Percentiles rank a stretch among this genome's conserved stretches.
These are phyloP conservation scores for Hydnomerulius pinastri DNA, from an alignment of 768 basidiomycete genomes.

Conservation along the genomic window DNA sequence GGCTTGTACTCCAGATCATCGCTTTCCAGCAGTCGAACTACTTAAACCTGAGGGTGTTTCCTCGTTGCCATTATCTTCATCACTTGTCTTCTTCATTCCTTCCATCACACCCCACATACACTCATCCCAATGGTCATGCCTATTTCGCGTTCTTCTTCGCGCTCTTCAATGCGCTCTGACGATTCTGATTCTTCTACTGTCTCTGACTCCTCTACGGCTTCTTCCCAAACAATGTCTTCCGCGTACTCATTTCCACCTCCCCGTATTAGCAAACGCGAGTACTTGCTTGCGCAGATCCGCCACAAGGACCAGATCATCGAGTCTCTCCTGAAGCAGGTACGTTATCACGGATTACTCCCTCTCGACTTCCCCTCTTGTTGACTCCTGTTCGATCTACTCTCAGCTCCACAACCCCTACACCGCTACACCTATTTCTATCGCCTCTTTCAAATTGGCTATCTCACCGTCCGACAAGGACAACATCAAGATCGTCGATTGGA, in stretches of 20 bases:
- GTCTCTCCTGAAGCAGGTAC: slow-evolving; percentile 78
- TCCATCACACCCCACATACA: neutral
- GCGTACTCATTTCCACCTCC: slow-evolving; percentile 30
- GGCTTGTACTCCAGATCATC: neutral
- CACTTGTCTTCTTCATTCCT: neutral
- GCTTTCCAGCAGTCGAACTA: slow-evolving; percentile 11
- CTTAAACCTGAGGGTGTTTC: slow-evolving; percentile 15
- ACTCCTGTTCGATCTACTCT: neutral
- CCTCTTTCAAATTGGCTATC: slow-evolving; percentile 76
- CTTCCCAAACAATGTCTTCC: slow-evolving; percentile 42
- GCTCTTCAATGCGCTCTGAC: slow-evolving; percentile 20
- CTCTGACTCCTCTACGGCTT: slow-evolving; percentile 32
- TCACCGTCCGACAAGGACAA: slow-evolving; percentile 75
- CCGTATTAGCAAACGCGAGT: slow-evolving; percentile 74
- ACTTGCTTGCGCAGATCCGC: slow-evolving; percentile 79
- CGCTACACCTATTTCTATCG: slow-evolving; percentile 77
- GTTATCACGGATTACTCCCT: slow-evolving; percentile 8
- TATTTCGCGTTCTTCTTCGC: slow-evolving; percentile 22
- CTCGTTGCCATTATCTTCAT: neutral
- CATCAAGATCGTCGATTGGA: slow-evolving; percentile 69
- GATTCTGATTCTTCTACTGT: slow-evolving; percentile 30
- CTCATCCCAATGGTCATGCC: neutral
- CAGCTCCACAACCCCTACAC: slow-evolving; percentile 74
- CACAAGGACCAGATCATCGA: slow-evolving; percentile 90
- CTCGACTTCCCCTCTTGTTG: neutral